Evolutionary conservation across 2,329 filamentous ascomycete species (phyloP).

Genomic region (Colletotrichum ledebouriae): DNA sequence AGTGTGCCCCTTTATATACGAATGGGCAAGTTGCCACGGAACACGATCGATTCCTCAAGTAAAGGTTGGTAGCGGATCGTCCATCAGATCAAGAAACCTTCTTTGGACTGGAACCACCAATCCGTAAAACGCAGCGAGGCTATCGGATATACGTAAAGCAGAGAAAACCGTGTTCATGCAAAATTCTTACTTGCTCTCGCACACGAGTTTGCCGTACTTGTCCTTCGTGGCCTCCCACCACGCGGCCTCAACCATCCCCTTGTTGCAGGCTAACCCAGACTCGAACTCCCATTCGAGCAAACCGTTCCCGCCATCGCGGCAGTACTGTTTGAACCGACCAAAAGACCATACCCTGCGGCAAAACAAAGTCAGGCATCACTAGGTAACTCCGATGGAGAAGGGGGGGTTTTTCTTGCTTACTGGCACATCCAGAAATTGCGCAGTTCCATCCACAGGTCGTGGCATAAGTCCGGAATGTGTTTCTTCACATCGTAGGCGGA

Average conservation of each 20-base stretch:
- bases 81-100: too few relatives aligned
- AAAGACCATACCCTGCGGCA: constrained; percentile 8
- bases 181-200: not conserved
- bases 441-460: constrained; percentile 4
- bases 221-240: constrained; percentile 11
- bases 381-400: too few relatives aligned
- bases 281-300: constrained; percentile 15
- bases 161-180: not conserved
- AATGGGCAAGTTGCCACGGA: too few relatives aligned
- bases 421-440: constrained; percentile 8
- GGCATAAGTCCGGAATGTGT: not conserved
- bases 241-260: constrained; percentile 4
- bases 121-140: too few relatives aligned
- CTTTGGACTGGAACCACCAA: too few relatives aligned
- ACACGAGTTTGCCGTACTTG: not conserved
- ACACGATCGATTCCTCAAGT: too few relatives aligned
- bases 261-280: constrained; percentile 4
- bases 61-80: too few relatives aligned
- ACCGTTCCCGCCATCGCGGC: constrained; percentile 4
- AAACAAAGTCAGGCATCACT: not conserved
- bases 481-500: not conserved
- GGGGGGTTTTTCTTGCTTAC: not conserved
- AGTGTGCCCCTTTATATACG: too few relatives aligned
- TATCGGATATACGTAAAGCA: too few relatives aligned
- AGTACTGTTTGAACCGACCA: constrained; percentile 1